phyloP scores from a whole-genome alignment of 2,329 filamentous ascomycete genomes.

The Plenodomus tracheiphilus region DNA sequence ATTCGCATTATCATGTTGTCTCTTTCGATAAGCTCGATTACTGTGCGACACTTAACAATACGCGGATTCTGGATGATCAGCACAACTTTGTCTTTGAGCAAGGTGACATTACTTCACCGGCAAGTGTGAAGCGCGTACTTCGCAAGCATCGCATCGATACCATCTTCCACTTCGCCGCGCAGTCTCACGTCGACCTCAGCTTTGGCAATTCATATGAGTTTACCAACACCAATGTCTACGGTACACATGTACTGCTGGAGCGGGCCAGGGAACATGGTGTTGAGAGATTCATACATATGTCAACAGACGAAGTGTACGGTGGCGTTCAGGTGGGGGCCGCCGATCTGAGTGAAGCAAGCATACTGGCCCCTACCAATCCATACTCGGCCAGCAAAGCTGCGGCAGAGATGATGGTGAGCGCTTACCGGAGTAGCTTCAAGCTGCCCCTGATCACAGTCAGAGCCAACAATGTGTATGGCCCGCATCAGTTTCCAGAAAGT shows the following conservation, averaged over 20 bases:
- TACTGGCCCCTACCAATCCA: slow-evolving; percentile 78
- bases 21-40: slow-evolving; percentile 87
- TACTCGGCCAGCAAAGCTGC: slow-evolving; percentile 81
- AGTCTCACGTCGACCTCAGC: slow-evolving; percentile 80
- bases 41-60: slow-evolving; percentile 80
- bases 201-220: slow-evolving; percentile 84
- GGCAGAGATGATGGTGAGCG: slow-evolving; percentile 83
- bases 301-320: slow-evolving; percentile 84
- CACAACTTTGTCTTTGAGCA: slow-evolving; percentile 79
- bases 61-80: slow-evolving; percentile 66
- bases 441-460: slow-evolving; percentile 78
- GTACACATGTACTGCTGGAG: slow-evolving; percentile 81
- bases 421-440: slow-evolving; percentile 83
- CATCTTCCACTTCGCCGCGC: slow-evolving; percentile 82
- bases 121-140: slow-evolving; percentile 71
- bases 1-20: slow-evolving; percentile 76
- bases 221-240: slow-evolving; percentile 79
- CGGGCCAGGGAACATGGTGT: slow-evolving; percentile 72
- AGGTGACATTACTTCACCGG: slow-evolving; percentile 74
- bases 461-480: slow-evolving; percentile 84
- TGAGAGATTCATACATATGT: slow-evolving; percentile 77
- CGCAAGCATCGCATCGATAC: slow-evolving; percentile 75
- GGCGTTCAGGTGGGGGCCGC: slow-evolving; percentile 74
- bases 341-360: slow-evolving; percentile 72
- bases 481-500: slow-evolving; percentile 84